Percentiles rank a stretch among this genome's conserved stretches.
Evolutionary conservation across 768 basidiomycete genomes (phyloP).

Genomic region (Kwoniella mangroviensis): DNA sequence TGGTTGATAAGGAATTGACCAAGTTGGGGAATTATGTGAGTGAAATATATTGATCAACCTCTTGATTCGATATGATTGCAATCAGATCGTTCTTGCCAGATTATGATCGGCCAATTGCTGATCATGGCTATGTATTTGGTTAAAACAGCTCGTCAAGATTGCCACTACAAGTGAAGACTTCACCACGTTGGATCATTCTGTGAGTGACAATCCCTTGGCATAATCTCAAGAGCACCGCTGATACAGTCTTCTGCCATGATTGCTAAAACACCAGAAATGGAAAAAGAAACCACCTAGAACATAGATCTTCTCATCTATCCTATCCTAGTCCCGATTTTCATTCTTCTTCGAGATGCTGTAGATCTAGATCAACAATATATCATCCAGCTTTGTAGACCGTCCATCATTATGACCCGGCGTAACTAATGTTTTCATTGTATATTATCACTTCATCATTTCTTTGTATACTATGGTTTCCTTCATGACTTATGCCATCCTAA

Average conservation of each 20-base stretch:
- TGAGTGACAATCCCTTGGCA: slow-evolving; percentile 58
- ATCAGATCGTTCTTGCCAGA: too few relatives aligned
- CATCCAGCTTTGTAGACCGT: too few relatives aligned
- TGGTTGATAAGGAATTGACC: slow-evolving; percentile 69
- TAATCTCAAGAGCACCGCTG: too few relatives aligned
- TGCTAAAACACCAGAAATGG: too few relatives aligned
- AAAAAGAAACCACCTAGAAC: slow-evolving; percentile 17
- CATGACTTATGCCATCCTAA: too few relatives aligned
- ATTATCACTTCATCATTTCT: too few relatives aligned
- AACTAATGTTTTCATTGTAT: too few relatives aligned
- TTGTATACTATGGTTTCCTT: too few relatives aligned
- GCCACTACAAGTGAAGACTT: slow-evolving; percentile 66
- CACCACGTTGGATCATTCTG: slow-evolving; percentile 70
- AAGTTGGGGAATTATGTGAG: slow-evolving; percentile 37
- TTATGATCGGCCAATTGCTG: not conserved
- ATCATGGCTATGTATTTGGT: not conserved
- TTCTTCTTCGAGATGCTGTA: not conserved
- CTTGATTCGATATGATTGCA: too few relatives aligned
- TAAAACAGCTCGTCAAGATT: slow-evolving; percentile 65
- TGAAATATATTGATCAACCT: not conserved
- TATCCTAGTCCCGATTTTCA: not conserved
- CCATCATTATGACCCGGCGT: too few relatives aligned
- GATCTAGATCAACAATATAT: not conserved
- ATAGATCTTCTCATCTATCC: not conserved
- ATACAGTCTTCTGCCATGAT: too few relatives aligned